phyloP scores from a whole-genome alignment of 2,329 filamentous ascomycete species.

The Colletotrichum lini region DNA sequence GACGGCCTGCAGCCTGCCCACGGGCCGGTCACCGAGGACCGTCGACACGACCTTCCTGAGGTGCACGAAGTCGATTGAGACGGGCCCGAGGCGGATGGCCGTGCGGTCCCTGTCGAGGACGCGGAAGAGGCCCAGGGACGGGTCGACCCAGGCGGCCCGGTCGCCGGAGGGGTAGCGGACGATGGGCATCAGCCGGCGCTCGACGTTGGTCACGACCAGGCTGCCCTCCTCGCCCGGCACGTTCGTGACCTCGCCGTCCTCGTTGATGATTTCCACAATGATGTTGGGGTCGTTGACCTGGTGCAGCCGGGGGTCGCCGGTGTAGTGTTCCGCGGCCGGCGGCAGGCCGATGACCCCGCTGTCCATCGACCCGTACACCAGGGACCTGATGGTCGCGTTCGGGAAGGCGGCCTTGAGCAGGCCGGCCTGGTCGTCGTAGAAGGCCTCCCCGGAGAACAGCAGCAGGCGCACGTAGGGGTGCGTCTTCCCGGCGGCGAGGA shows the following conservation, averaged over 20 bases:
- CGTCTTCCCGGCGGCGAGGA: conserved; percentile 5
- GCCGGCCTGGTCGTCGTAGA: conserved; percentile 34
- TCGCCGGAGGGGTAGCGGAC: conserved; percentile 37
- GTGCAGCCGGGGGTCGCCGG: conserved; percentile 26
- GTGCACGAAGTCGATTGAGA: conserved; percentile 35
- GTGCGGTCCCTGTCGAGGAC: conserved; percentile 38
- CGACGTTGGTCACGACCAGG: conserved; percentile 32
- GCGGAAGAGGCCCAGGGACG: conserved; percentile 32
- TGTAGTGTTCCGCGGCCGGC: conserved; percentile 27
- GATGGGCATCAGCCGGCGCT: conserved; percentile 37
- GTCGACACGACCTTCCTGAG: conserved; percentile 30
- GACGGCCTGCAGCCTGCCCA: conserved; percentile 31
- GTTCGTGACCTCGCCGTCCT: conserved; percentile 17
- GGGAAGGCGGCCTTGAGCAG: conserved; percentile 29
- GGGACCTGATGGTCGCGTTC: conserved; percentile 21
- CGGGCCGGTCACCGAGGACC: conserved; percentile 11
- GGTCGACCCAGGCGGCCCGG: conserved; percentile 35
- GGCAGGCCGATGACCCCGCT: conserved; percentile 34
- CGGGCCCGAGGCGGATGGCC: conserved; percentile 35
- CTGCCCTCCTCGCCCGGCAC: conserved; percentile 27
- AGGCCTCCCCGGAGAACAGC: conserved; percentile 37
- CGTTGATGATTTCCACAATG: conserved; percentile 31
- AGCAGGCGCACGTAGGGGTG: conserved; percentile 29
- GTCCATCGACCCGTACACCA: conserved; percentile 39
- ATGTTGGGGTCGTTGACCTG: conserved; percentile 36